Base-by-base conservation (phyloP, 352 stramenopile species). In the Pythium apleroticum region DNA sequence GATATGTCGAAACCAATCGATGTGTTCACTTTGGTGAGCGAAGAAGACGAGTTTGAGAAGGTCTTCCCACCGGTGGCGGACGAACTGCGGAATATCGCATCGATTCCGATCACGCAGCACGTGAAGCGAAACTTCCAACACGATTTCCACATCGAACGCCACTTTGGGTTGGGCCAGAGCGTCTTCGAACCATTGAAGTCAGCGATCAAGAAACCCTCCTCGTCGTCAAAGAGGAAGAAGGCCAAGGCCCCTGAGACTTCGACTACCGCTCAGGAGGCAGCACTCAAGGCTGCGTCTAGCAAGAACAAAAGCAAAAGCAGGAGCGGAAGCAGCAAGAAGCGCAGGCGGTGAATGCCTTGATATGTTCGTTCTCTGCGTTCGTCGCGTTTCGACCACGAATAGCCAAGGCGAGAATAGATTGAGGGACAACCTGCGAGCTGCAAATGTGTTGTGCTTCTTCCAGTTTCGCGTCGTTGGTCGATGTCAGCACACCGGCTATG, bases 131-230 rank as follows among this genome's bases (percentile, higher is more conserved):
- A 88, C 37, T 60, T 76, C 12, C 75, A 89, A n/a, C 70, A 73
- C 15, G 69, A 68, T 17, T 88, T 88, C 50, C 76, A 87, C 49
- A 78, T 88, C 54, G 83, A 91, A 28, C 82, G 84, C 22, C 78
- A 89, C 43, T 91, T 90, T 55, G 83, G 83, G 1, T 61, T 91
- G 8, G 77, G 79, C 17, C 83, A 91, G 60, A 90, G 80, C 37
- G 71, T 91, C 54, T 90, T 91, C 30, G 79, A 90, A 57, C 78
- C 83, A 12, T 65, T 91, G 3, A 87, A 89, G 50, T 70, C 62
- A n/a, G 69, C 60, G 0, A 58, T 82, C 12, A 78, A 66, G 30
- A 77, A 87, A 45, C 65, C 77, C 6, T 77, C 60, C 3, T 69
- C 73, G 1, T 68, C 62, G n/a, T 50, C 28, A 20, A 70, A 65